Evolutionary conservation across 495 filamentous ascomycete species (phyloP).

Genomic region (Chaetomium fimeti): DNA sequence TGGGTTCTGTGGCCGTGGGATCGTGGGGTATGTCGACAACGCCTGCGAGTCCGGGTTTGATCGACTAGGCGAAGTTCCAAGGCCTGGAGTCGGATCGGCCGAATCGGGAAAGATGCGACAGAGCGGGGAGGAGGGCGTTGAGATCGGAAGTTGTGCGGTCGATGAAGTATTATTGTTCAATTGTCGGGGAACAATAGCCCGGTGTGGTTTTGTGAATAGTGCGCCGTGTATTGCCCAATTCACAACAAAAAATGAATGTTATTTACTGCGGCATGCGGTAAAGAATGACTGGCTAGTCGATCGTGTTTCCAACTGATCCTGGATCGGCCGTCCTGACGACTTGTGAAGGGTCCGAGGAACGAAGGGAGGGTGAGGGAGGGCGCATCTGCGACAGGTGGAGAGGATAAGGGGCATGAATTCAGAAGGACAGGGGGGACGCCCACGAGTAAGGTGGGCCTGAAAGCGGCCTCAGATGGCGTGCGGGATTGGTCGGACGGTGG

Average conservation of each 20-base stretch:
- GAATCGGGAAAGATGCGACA: constrained; percentile 31
- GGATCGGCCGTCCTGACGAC: constrained; percentile 17
- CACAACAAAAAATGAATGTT: constrained; percentile 10
- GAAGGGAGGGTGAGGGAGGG: constrained; percentile 18
- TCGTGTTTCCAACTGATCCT: constrained; percentile 7
- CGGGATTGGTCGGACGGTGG: constrained; percentile 11
- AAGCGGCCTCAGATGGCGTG: neutral
- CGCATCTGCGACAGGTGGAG: constrained; percentile 22
- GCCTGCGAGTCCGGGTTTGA: constrained; percentile 34
- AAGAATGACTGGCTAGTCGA: constrained; percentile 27
- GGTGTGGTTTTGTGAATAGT: constrained; percentile 9
- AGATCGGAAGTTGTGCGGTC: neutral
- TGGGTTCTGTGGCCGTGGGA: constrained; percentile 10
- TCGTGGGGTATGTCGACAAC: constrained; percentile 2
- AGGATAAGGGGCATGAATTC: constrained; percentile 21
- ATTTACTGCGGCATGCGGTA: constrained; percentile 6
- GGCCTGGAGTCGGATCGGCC: constrained; percentile 28
- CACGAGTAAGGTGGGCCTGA: neutral
- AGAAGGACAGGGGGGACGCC: neutral
- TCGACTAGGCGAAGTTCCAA: constrained; percentile 32
- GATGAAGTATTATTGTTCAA: constrained; percentile 16
- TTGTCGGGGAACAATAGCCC: constrained; percentile 22
- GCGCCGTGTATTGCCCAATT: neutral
- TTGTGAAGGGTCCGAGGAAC: constrained; percentile 7
- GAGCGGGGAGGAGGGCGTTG: constrained; percentile 9